Evolutionary conservation across 1,139 yeast genomes (phyloP).

Genomic region (Hyphopichia fennica): DNA sequence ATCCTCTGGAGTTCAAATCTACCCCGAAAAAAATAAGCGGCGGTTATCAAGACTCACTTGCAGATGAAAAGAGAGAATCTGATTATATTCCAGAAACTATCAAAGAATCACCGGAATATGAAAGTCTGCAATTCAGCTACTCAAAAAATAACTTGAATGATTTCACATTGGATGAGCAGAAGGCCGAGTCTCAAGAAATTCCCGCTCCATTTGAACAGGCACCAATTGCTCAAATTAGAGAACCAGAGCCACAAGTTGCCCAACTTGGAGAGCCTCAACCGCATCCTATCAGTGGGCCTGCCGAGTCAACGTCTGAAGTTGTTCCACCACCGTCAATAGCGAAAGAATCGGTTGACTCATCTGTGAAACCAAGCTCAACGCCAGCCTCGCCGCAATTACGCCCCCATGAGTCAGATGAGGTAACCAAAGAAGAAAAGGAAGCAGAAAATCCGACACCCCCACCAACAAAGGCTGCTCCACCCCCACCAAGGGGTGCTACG

Average conservation of each 20-base stretch:
- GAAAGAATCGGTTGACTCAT: too few relatives aligned
- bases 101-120: slow-evolving; percentile 14
- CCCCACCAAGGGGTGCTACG: slow-evolving; percentile 8
- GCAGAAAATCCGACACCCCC: too few relatives aligned
- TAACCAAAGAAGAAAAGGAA: too few relatives aligned
- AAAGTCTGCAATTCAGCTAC: not conserved
- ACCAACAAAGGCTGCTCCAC: slow-evolving; percentile 8
- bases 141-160: not conserved
- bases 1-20: slow-evolving; percentile 28
- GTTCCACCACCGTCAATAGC: too few relatives aligned
- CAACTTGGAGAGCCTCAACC: slow-evolving; percentile 5
- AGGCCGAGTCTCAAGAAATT: not conserved
- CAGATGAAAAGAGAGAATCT: not conserved
- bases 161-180: not conserved
- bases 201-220: not conserved
- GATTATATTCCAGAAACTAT: slow-evolving; percentile 10
- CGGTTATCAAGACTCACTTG: not conserved
- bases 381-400: too few relatives aligned
- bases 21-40: slow-evolving; percentile 14
- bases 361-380: too few relatives aligned
- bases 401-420: too few relatives aligned
- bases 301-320: too few relatives aligned
- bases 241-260: slow-evolving; percentile 6
- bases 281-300: too few relatives aligned
- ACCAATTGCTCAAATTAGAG: slow-evolving; percentile 3